phyloP scores from a whole-genome alignment of 305 asterid species.

The Nicotiana rustica region DNA sequence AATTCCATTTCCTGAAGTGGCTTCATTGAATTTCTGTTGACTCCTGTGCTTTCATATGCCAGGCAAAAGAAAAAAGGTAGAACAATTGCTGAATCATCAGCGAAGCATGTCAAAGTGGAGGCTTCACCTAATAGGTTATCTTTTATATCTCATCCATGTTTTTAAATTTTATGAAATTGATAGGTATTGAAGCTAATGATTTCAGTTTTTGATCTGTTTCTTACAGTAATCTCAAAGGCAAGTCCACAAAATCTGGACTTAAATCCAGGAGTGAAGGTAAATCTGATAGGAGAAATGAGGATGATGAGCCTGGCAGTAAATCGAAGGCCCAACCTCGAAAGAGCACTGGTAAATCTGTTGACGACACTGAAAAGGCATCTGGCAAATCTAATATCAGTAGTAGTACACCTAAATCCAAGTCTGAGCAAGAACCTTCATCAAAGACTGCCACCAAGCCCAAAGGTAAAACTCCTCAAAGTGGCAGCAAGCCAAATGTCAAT shows the following conservation, averaged over 20 bases:
- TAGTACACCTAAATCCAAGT: conserved; percentile 49
- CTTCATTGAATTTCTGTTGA: not conserved
- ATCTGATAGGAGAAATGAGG: conserved; percentile 51
- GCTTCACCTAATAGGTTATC: conserved; percentile 66
- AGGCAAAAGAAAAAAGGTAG: conserved; percentile 66
- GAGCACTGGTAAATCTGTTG: conserved; percentile 52
- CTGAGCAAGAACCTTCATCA: conserved; percentile 42
- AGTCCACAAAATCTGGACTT: conserved; percentile 53
- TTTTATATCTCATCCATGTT: not conserved
- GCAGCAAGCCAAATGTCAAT: conserved; percentile 47
- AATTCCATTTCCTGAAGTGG: not conserved
- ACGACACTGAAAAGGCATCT: conserved; percentile 54
- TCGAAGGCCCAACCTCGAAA: conserved; percentile 55
- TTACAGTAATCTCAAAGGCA: conserved; percentile 60
- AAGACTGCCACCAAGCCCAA: conserved; percentile 62
- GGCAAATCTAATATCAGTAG: conserved; percentile 56
- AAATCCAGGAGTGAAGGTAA: conserved; percentile 61
- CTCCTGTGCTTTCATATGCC: conserved; percentile 34
- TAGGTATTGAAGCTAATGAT: conserved; percentile 22
- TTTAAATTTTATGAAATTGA: not conserved
- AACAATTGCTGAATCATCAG: conserved; percentile 55
- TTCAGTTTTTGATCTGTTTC: conserved; percentile 40
- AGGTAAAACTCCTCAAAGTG: conserved; percentile 57
- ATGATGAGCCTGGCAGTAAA: conserved; percentile 42
- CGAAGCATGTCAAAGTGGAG: conserved; percentile 59